A percentile compares a stretch with the other conserved stretches of the same genome.
Conservation (phyloP, 192 early-diverging fungal species). For the Podila epicladia region DNA sequence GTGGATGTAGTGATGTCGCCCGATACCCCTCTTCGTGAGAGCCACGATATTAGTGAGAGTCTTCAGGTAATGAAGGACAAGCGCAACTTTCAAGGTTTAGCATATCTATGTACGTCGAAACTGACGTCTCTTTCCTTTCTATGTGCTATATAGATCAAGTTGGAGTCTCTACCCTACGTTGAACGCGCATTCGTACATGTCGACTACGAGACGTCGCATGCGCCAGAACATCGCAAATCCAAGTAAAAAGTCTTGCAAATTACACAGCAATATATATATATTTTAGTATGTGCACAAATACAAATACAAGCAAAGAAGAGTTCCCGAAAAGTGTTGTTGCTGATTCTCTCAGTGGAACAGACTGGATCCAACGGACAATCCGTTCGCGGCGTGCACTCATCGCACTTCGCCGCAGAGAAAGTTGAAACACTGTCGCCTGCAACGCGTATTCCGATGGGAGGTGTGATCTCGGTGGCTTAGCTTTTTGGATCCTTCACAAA, state of each 20-base stretch:
- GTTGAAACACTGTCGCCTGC: no score
- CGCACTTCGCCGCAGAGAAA: no score
- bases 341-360: no score
- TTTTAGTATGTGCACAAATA: neutral
- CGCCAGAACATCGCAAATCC: constrained; percentile 73
- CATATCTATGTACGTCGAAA: neutral
- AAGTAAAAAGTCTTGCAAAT: constrained; percentile 22
- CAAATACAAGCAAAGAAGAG: no score
- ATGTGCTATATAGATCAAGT: constrained; percentile 60
- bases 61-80: constrained; percentile 63
- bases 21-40: constrained; percentile 76
- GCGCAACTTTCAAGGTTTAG: neutral
- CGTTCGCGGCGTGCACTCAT: no score
- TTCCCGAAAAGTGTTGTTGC: no score
- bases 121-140: neutral
- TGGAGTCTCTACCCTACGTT: constrained; percentile 86
- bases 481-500: no score
- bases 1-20: constrained; percentile 96
- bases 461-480: no score
- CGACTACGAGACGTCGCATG: constrained; percentile 91
- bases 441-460: no score
- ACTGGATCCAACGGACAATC: no score
- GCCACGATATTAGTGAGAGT: constrained; percentile 94
- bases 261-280: neutral
- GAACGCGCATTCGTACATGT: constrained; percentile 95